Conservation (phyloP, 805 yeast genomes). For the Kurtzmaniella fragi region DNA sequence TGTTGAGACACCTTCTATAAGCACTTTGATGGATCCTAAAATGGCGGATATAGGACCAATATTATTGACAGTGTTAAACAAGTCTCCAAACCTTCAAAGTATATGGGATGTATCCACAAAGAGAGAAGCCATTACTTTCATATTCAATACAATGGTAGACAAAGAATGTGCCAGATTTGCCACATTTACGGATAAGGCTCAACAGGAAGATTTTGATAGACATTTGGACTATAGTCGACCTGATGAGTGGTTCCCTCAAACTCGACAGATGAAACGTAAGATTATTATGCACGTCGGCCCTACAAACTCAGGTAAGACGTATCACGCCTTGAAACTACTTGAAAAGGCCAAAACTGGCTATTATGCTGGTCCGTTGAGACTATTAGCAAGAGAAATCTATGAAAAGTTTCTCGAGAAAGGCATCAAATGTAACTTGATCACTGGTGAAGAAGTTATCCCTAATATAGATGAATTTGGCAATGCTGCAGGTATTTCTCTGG, state of each 20-base stretch:
- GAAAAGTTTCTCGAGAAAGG: slow-evolving; percentile 70
- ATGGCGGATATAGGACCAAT: slow-evolving; percentile 15
- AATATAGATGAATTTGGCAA: slow-evolving; percentile 66
- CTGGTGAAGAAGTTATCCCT: slow-evolving; percentile 92
- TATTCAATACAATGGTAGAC: slow-evolving; percentile 20
- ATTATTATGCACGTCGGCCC: slow-evolving; percentile 96
- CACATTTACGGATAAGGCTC: background rate
- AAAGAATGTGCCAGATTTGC: slow-evolving; percentile 10
- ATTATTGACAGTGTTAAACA: slow-evolving; percentile 12
- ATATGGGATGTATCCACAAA: slow-evolving; percentile 13
- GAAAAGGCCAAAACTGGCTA: slow-evolving; percentile 68
- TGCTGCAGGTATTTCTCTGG: slow-evolving; percentile 71
- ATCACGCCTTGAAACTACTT: slow-evolving; percentile 68
- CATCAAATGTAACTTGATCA: slow-evolving; percentile 72
- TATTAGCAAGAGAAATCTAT: slow-evolving; percentile 86
- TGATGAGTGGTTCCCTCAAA: slow-evolving; percentile 73
- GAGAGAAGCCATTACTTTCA: slow-evolving; percentile 14
- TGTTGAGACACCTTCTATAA: no score
- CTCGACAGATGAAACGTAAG: slow-evolving; percentile 73
- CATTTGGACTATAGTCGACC: slow-evolving; percentile 30
- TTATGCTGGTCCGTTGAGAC: slow-evolving; percentile 90
- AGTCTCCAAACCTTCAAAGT: slow-evolving; percentile 16
- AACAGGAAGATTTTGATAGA: background rate
- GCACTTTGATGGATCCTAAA: slow-evolving; percentile 21
- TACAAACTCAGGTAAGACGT: slow-evolving; percentile 94